Evolutionary conservation across 306 rosid species (phyloP).

Genomic region (Prunus mira): DNA sequence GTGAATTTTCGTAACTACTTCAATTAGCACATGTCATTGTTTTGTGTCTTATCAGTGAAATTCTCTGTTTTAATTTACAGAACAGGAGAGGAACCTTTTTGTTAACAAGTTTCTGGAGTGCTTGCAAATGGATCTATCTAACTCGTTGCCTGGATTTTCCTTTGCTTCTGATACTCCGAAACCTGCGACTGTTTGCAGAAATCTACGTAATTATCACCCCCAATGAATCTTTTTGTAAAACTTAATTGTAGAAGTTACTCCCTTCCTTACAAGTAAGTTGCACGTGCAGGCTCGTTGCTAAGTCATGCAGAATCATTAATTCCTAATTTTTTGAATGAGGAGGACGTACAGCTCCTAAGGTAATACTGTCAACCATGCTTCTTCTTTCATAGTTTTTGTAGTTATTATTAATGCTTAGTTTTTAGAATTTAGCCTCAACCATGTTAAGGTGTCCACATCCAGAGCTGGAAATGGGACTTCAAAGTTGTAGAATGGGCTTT

Average conservation of each 20-base stretch:
- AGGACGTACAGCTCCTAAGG: slow-evolving; percentile 92
- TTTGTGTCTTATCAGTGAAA: slow-evolving; percentile 21
- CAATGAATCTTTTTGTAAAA: slow-evolving; percentile 8
- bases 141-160: slow-evolving; percentile 65
- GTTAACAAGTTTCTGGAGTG: slow-evolving; percentile 77
- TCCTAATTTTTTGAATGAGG: slow-evolving; percentile 73
- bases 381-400: background rate
- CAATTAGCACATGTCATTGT: slow-evolving; percentile 18
- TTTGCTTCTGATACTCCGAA: slow-evolving; percentile 55
- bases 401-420: background rate
- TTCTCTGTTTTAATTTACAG: slow-evolving; percentile 49
- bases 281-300: slow-evolving; percentile 77
- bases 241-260: slow-evolving; percentile 12
- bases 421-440: background rate
- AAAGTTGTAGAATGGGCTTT: background rate
- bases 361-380: slow-evolving; percentile 20
- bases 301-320: slow-evolving; percentile 91
- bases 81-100: slow-evolving; percentile 85
- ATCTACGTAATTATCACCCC: slow-evolving; percentile 61
- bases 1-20: slow-evolving; percentile 15
- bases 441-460: background rate
- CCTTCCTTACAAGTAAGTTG: slow-evolving; percentile 33
- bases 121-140: slow-evolving; percentile 65
- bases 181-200: slow-evolving; percentile 63
- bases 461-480: background rate